Evolutionary conservation across 306 rosid species (phyloP), one percentile per base, ranked within the genome.

Genomic region (Hippophae rhamnoides): DNA sequence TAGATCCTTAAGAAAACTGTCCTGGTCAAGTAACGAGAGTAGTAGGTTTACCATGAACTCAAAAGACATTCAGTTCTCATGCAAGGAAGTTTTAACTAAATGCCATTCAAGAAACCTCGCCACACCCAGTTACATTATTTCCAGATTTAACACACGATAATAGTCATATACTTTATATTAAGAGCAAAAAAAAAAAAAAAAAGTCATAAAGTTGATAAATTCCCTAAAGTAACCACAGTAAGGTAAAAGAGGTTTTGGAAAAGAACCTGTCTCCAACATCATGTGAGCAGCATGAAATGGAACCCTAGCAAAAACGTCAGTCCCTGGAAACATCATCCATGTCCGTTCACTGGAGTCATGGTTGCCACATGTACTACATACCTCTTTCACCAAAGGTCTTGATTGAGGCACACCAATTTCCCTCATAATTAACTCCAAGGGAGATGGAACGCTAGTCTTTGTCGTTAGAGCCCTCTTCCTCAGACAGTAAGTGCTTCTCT

Each of bases 201-300:
- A 62, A 57, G 7, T 13, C 1, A 57, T 41, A 58, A 25, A 13
- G 27, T 45, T 43, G 10, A 25, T 9, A 18, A 26, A 41, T 52
- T 26, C 11, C 8, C 43, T 43, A 10, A 61, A 23, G 2, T 6
- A 40, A 38, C 43, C 13, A 26, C 52, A 56, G 18, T 10, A 68
- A 48, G 50, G 57, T 31, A 58, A 27, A 27, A 13, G 58, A 49
- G 60, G 53, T 9, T 1, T 0, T 50, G 68, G 40, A 42, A 50
- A 47, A 10, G 43, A 26, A 89, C 95, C 88, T 76, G 81, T 72
- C 78, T 87, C 98, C 83, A 83, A 71, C 61, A 87, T 71, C 59
- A 86, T 73, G 68, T 92, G 96, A 65, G 90, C 76, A 40, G 86
- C 95, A 80, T 90, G 95, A 71, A 90, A 87, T 11, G 98, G 96